Base-by-base conservation (phyloP, 371 early-diverging fungal species). In the Rhizopus microsporus region DNA sequence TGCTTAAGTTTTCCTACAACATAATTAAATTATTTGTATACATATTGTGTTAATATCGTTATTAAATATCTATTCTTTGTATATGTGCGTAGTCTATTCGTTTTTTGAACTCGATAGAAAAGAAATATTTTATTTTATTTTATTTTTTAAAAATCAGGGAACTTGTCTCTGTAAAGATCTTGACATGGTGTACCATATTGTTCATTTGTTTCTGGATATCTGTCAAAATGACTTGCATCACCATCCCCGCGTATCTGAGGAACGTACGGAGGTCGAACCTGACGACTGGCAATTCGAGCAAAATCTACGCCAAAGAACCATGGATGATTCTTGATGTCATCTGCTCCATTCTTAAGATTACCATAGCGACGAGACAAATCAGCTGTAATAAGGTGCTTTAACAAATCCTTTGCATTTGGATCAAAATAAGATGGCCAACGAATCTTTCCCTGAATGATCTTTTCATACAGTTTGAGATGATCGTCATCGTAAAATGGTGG, bases 241-340 rank as follows among this genome's bases (percentile, higher is more conserved):
- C 97, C 97, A 9, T 91, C 94, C 42, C 89, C 87, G 48, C 80
- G 80, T 43, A 93, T 83, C 16, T 86, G 83, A 5, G 97, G 99
- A 7, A 93, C 79, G 75, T 94, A 93, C 7, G 99, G 99, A 29
- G 98, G 92, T 45, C 88, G 82, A 52, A 95, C 85, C 63, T 92
- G 86, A 40, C 88, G 74, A 10, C 83, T 78, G 39, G 80, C 75
- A 33, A 98, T 81, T 47, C 84, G 81, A 48, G 85, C 81, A 94
- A 96, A 99, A 66, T 98, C 94, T 5, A 98, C 88, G 13, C 91
- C 95, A 8, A 85, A 87, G 60, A 99, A 99, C 97, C 99, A 99
- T 46, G 83, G 84, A 76, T 99, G 99, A 48, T 80, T 70, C 76
- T 94, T 95, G 68, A 99, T 96, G 68, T 95, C 96, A 16, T 85